Evolutionary conservation across 1,139 yeast genomes (phyloP).

Genomic region (Blastobotrys buckinghamii): DNA sequence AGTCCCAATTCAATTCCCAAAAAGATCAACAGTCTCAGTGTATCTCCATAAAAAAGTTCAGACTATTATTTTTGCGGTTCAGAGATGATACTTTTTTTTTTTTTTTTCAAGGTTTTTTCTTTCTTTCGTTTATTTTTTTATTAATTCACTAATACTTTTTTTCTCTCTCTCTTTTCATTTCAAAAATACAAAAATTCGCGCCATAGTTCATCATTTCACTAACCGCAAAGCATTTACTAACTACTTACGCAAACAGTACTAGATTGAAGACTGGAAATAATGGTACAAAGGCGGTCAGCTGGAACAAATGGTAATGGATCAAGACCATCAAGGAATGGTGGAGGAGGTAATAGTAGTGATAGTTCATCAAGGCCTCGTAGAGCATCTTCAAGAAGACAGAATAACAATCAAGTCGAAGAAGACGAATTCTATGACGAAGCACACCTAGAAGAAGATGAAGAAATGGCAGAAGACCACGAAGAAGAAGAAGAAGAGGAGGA

Average conservation of each 20-base stretch:
- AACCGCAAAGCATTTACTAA: not conserved
- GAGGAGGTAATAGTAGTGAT: not conserved
- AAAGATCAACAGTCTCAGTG: no score
- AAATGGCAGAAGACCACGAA: not conserved
- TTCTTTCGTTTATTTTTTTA: no score
- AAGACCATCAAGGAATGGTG: not conserved
- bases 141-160: not conserved
- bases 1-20: no score
- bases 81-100: no score
- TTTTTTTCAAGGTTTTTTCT: no score
- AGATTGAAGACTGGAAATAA: no score
- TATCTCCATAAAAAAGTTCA: no score
- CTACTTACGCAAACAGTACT: not conserved
- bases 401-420: not conserved
- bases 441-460: not conserved
- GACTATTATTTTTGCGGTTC: no score
- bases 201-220: no score
- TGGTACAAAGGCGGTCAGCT: constrained; percentile 5
- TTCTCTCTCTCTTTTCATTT: not conserved
- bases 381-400: not conserved
- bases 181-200: not conserved
- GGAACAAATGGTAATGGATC: not conserved
- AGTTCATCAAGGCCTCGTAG: constrained; percentile 4
- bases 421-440: constrained; percentile 4
- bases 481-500: constrained; percentile 11